These are phyloP conservation scores for Orbilia brochopaga DNA, from an alignment of 2,329 filamentous ascomycete species.

Conservation along the genomic window DNA sequence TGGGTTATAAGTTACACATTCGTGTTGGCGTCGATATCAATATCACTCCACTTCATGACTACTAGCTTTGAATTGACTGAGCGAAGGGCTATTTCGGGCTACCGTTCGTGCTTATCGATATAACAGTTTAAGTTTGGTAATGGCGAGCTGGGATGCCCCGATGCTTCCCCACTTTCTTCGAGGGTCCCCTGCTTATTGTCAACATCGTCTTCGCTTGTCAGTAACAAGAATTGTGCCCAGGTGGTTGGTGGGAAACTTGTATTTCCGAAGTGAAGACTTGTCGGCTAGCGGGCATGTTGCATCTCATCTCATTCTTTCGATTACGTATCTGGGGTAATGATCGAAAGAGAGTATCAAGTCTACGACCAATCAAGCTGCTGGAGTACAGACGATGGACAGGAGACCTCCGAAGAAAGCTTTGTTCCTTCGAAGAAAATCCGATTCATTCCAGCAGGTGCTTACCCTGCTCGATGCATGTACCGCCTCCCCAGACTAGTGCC, in stretches of 20 bases:
- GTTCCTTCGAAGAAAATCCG: neutral
- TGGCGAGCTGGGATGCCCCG: constrained; percentile 2
- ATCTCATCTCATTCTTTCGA: constrained; percentile 44
- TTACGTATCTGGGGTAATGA: constrained; percentile 10
- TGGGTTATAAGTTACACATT: too few relatives aligned
- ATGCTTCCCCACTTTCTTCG: constrained; percentile 2
- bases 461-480: too few relatives aligned
- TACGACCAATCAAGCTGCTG: constrained; percentile 36
- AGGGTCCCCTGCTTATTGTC: neutral
- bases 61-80: too few relatives aligned
- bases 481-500: too few relatives aligned
- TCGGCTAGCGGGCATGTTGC: constrained; percentile 35
- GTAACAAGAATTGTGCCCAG: neutral
- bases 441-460: neutral
- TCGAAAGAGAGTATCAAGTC: constrained; percentile 19
- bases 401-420: too few relatives aligned
- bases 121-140: neutral
- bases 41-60: too few relatives aligned
- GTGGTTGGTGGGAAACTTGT: neutral
- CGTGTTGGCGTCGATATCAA: too few relatives aligned
- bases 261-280: neutral
- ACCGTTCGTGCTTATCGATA: constrained; percentile 5
- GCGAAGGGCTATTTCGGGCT: too few relatives aligned
- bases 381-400: neutral
- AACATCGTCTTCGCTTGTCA: neutral